Conservation (phyloP, 2,329 filamentous ascomycete genomes). For the Mycogone perniciosa region DNA sequence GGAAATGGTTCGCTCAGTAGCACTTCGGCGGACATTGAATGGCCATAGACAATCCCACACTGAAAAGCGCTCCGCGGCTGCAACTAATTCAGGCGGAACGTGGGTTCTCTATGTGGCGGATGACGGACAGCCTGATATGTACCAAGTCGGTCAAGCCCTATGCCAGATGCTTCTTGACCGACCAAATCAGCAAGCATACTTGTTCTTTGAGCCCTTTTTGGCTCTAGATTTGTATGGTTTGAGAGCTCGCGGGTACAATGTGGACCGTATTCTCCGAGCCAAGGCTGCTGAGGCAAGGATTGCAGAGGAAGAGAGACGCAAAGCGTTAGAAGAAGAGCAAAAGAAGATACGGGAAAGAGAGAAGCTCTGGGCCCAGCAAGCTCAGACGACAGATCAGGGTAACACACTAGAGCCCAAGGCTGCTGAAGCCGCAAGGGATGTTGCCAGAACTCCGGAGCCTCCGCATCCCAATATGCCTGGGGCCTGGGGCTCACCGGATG, state of each 20-base stretch:
- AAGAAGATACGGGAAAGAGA: conserved; percentile 55
- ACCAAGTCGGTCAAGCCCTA: conserved; percentile 85
- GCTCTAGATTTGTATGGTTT: conserved; percentile 78
- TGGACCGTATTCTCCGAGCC: conserved; percentile 83
- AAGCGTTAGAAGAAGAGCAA: conserved; percentile 67
- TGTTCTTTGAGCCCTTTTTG: conserved; percentile 87
- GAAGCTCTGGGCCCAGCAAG: conserved; percentile 34
- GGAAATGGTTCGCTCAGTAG: conserved; percentile 69
- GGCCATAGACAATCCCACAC: conserved; percentile 63
- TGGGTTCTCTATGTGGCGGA: conserved; percentile 72
- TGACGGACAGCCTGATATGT: conserved; percentile 66
- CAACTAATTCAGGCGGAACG: conserved; percentile 44
- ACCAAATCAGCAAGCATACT: conserved; percentile 80
- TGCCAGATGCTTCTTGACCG: conserved; percentile 73
- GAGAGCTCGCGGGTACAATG: conserved; percentile 87
- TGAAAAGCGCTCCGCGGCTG: conserved; percentile 70
- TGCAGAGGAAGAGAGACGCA: conserved; percentile 74
- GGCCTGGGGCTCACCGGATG: conserved; percentile 62
- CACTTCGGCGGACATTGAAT: conserved; percentile 68
- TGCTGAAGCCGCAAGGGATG: conserved; percentile 33
- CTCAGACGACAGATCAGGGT: conserved; percentile 21
- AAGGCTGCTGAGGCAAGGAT: conserved; percentile 84
- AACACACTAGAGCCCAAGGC: conserved; percentile 22
- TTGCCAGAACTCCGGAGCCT: conserved; percentile 35
- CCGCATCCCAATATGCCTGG: conserved; percentile 60